A percentile compares a stretch with the other conserved stretches of the same genome.
These are phyloP conservation scores for Nakaseomyces delphensis DNA, from an alignment of 1,139 yeast genomes.

Conservation along the genomic window DNA sequence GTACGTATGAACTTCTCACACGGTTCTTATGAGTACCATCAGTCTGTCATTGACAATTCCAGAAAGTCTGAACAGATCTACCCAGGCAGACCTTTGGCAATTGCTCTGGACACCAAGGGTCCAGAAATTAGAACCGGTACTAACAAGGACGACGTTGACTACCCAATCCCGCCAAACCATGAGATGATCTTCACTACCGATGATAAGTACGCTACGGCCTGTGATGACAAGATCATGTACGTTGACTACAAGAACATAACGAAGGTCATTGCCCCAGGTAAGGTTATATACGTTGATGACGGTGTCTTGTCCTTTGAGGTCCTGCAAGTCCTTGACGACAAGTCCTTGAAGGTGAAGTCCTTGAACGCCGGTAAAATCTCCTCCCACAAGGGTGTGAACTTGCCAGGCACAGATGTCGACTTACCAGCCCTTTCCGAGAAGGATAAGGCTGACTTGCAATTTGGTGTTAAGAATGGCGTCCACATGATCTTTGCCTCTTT, in stretches of 20 bases:
- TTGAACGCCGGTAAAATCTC: constrained; percentile 91
- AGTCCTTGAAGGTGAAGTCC: constrained; percentile 76
- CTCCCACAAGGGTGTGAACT: constrained; percentile 97
- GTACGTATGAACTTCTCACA: constrained; percentile 99
- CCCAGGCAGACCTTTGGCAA: constrained; percentile 94
- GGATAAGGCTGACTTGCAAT: constrained; percentile 81
- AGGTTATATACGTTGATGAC: constrained; percentile 88
- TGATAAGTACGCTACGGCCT: constrained; percentile 59
- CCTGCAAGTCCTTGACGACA: constrained; percentile 63
- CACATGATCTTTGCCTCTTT: constrained; percentile 98
- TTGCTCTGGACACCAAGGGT: constrained; percentile 98
- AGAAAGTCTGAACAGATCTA: constrained; percentile 84
- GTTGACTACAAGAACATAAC: constrained; percentile 94
- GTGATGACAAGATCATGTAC: constrained; percentile 75
- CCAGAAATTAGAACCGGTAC: constrained; percentile 99
- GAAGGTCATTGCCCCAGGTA: constrained; percentile 80
- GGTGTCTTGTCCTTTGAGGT: constrained; percentile 97
- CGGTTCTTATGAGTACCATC: constrained; percentile 95
- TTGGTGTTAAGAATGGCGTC: constrained; percentile 94
- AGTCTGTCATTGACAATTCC: constrained; percentile 90
- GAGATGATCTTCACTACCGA: constrained; percentile 92
- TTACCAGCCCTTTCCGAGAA: constrained; percentile 95
- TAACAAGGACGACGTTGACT: constrained; percentile 69
- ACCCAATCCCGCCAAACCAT: constrained; percentile 73
- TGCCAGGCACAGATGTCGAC: constrained; percentile 98